Conservation (phyloP, 1,139 yeast genomes). For the Yamadazyma oceani region DNA sequence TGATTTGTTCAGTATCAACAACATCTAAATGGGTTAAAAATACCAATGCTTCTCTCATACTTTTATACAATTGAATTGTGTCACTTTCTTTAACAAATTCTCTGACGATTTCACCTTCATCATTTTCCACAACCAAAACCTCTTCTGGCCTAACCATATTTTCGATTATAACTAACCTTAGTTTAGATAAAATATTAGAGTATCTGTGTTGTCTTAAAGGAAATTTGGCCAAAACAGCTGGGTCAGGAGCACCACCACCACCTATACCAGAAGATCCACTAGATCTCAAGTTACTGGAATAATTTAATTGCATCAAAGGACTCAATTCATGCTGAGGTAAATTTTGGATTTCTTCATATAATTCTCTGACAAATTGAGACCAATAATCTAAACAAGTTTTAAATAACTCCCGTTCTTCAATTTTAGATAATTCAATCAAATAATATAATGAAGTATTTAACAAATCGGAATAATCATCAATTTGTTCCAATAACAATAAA, state of each 20-base stretch:
- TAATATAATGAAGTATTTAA: constrained; percentile 74
- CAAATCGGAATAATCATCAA: constrained; percentile 56
- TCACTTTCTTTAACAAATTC: constrained; percentile 97
- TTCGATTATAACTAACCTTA: constrained; percentile 89
- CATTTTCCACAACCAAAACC: constrained; percentile 93
- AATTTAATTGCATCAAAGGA: constrained; percentile 73
- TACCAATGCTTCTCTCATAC: constrained; percentile 93
- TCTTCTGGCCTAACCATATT: constrained; percentile 99
- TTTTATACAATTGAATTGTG: constrained; percentile 90
- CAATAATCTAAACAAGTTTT: constrained; percentile 95
- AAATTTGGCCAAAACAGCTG: constrained; percentile 68
- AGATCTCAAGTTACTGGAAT: constrained; percentile 45
- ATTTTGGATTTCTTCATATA: constrained; percentile 83
- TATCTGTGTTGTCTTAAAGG: constrained; percentile 88
- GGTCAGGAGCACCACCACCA: constrained; percentile 81
- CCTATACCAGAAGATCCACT: constrained; percentile 32
- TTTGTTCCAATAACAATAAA: constrained; percentile 68
- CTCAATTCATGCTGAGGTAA: constrained; percentile 70
- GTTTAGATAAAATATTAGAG: constrained; percentile 68
- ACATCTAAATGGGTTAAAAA: constrained; percentile 95
- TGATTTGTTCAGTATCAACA: constrained; percentile 87
- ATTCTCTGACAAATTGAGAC: constrained; percentile 76
- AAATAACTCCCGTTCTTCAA: constrained; percentile 94
- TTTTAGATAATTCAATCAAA: constrained; percentile 79
- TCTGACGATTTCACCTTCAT: constrained; percentile 98